Evolutionary conservation across 441 rosid species (phyloP).

Genomic region (Croton setiger): DNA sequence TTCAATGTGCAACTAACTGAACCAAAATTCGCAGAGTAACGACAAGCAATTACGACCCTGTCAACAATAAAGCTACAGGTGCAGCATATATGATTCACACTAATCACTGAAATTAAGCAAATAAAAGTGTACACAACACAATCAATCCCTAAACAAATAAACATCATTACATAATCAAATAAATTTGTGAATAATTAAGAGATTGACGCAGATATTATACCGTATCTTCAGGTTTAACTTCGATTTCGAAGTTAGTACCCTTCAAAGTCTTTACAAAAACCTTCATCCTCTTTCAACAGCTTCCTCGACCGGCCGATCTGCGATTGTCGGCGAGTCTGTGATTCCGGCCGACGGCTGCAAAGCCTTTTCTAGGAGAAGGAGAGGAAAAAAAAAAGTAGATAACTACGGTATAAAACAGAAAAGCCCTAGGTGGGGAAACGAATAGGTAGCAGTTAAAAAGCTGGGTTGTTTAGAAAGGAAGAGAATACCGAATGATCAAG

Average conservation of each 20-base stretch:
- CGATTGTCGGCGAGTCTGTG: background rate
- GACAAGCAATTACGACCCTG: too few relatives aligned
- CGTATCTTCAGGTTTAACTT: slow-evolving; percentile 65
- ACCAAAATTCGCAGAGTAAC: too few relatives aligned
- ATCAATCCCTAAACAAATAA: background rate
- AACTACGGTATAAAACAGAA: background rate
- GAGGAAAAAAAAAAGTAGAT: background rate
- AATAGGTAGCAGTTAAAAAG: background rate
- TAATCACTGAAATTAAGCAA: too few relatives aligned
- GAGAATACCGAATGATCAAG: background rate
- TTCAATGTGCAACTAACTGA: too few relatives aligned
- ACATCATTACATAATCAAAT: background rate
- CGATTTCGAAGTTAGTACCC: slow-evolving; percentile 68
- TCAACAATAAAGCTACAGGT: too few relatives aligned
- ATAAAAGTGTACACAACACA: too few relatives aligned
- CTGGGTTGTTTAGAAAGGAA: background rate
- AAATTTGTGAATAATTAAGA: slow-evolving; percentile 10
- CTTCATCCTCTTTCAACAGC: slow-evolving; percentile 48
- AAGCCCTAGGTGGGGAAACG: background rate
- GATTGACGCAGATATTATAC: slow-evolving; percentile 27
- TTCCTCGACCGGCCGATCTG: background rate
- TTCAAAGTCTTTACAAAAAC: slow-evolving; percentile 77
- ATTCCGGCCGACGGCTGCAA: background rate
- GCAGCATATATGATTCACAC: too few relatives aligned
- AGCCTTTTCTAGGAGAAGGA: background rate